Conservation (phyloP, 73 alveolate species). For the Blepharisma stoltei region DNA sequence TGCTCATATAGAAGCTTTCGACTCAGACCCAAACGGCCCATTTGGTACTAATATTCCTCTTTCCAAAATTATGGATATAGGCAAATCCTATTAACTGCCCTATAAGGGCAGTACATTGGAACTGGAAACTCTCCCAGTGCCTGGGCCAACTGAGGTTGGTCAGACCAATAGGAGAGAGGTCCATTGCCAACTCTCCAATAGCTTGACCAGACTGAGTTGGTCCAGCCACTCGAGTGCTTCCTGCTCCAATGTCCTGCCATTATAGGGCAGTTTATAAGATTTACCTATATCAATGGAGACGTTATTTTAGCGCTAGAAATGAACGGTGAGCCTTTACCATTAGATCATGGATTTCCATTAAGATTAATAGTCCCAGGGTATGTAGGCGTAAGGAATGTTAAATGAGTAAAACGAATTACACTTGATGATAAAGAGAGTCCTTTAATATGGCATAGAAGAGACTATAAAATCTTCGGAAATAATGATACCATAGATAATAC, state of each 20-base stretch:
- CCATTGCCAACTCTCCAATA: too few relatives aligned
- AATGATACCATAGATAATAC: slow-evolving; percentile 34
- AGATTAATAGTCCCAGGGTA: slow-evolving; percentile 68
- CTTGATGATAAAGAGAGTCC: slow-evolving; percentile 37
- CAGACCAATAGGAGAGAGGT: too few relatives aligned
- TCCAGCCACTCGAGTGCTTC: neutral
- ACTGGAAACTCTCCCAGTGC: too few relatives aligned
- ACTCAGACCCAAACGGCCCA: slow-evolving; percentile 37
- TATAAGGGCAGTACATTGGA: too few relatives aligned
- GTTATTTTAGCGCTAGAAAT: slow-evolving; percentile 63
- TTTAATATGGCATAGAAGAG: slow-evolving; percentile 37
- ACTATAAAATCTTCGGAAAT: slow-evolving; percentile 36
- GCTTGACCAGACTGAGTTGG: neutral
- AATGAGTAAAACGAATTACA: slow-evolving; percentile 43
- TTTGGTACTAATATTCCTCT: slow-evolving; percentile 45
- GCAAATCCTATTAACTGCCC: too few relatives aligned
- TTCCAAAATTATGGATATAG: slow-evolving; percentile 30
- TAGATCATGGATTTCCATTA: slow-evolving; percentile 78
- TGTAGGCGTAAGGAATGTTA: slow-evolving; percentile 61
- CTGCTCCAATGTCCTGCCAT: neutral
- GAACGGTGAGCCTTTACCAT: slow-evolving; percentile 60
- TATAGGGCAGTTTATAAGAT: too few relatives aligned
- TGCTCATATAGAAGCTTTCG: slow-evolving; percentile 39
- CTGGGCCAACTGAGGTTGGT: too few relatives aligned
- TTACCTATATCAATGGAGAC: slow-evolving; percentile 50